Base-by-base conservation (phyloP, 768 basidiomycete genomes). In the Hortiboletus campestris region DNA sequence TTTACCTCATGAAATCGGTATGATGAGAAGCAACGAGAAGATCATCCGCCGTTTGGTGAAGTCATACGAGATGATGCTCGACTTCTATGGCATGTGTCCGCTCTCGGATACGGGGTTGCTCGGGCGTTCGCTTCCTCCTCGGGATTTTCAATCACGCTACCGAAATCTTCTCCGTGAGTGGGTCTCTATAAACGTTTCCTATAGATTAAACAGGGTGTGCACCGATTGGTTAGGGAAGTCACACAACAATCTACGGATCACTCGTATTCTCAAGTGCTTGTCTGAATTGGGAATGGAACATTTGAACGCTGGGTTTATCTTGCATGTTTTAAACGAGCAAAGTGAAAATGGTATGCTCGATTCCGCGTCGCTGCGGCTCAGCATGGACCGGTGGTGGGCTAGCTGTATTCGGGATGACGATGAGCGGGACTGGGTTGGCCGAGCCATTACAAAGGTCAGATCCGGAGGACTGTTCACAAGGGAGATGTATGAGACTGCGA, bases 311-410 rank as follows among this genome's bases (percentile, higher is more conserved):
- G 86, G 84, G 1, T 88, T 89, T 61, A 63, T 91, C 42, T 75
- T 90, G 42, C 84, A 87, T 64, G 76, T 89, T 56, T 76, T 90
- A 28, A 80, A 75, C 61, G 85, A 89, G 64, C 88, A 89, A 65
- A 86, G 84, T 62, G 82, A 86, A 65, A 66, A 74, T 20, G 72
- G 74, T 31, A 71, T 78, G 63, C 75, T 91, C 41, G 75, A 81
- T 62, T 74, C 79, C n/a, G 60, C 63, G 11, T 69, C 70, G 12
- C 72, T 89, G 46, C 66, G 69, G 46, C 70, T 72, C 59, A 89
- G 88, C 66, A 89, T 89, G 86, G 88, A 88, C 57, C 74, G 76
- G 53, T 91, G 86, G 84, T 89, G 88, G 88, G 82, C 83, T 19
- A 86, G 86, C 62, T 90, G 88, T 65, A 72, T 88, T 48, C 76